A percentile compares a stretch with the other conserved stretches of the same genome.
Evolutionary conservation across 1,284 basidiomycete species (phyloP).

Genomic region (Amylostereum areolatum): DNA sequence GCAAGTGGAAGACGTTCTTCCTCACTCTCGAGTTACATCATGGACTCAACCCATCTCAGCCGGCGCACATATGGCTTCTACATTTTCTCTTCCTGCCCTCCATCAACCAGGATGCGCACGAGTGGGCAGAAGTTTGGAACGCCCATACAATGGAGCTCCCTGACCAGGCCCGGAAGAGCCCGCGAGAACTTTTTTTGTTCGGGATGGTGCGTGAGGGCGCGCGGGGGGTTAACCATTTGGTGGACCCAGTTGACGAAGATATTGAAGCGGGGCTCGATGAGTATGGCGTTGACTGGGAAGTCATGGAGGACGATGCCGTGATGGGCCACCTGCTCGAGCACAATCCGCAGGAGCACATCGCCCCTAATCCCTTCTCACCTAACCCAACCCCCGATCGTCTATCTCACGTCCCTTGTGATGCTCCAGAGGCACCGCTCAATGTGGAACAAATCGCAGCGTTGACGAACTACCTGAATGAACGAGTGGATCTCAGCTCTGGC

Average conservation of each 20-base stretch:
- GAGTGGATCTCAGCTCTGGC: no score
- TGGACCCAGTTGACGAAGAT: neutral
- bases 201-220: conserved; percentile 11
- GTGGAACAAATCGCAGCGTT: no score
- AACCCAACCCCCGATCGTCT: conserved; percentile 1
- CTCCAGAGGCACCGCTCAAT: no score
- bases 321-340: conserved; percentile 5
- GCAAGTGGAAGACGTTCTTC: conserved; percentile 30
- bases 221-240: conserved; percentile 1
- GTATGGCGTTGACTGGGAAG: conserved; percentile 18
- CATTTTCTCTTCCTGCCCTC: conserved; percentile 16
- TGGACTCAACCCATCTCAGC: conserved; percentile 12
- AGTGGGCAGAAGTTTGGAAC: conserved; percentile 22
- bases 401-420: conserved; percentile 12
- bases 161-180: conserved; percentile 4
- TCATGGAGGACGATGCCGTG: neutral
- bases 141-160: conserved; percentile 14
- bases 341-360: conserved; percentile 7
- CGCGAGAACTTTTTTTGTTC: conserved; percentile 13
- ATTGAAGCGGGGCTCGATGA: neutral
- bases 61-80: conserved; percentile 21
- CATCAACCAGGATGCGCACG: conserved; percentile 12
- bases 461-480: no score
- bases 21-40: conserved; percentile 15
- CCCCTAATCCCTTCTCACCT: neutral